Conservation (phyloP, 2,329 filamentous ascomycete genomes). For the Penicillium verrucosum region DNA sequence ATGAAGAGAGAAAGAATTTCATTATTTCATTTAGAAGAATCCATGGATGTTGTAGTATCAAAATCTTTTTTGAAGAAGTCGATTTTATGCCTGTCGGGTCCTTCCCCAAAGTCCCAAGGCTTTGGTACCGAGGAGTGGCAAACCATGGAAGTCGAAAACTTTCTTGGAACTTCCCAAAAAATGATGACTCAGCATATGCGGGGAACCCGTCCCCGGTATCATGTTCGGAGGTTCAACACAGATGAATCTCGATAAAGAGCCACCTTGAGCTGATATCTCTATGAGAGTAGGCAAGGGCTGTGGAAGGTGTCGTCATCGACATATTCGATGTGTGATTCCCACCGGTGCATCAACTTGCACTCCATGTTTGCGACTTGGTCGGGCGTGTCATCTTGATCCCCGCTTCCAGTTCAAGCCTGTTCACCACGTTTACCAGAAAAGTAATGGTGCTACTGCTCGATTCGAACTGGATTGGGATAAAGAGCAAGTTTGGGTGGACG, state of each 20-base stretch:
- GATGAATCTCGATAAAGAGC: background rate
- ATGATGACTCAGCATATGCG: slow-evolving; percentile 14
- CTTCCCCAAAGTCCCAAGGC: background rate
- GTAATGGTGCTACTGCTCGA: slow-evolving; percentile 23
- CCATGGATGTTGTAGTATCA: background rate
- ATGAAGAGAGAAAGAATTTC: background rate
- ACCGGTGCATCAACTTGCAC: slow-evolving; percentile 29
- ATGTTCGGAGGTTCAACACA: slow-evolving; percentile 1
- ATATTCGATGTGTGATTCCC: slow-evolving; percentile 34
- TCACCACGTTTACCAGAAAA: slow-evolving; percentile 35
- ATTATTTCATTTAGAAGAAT: background rate
- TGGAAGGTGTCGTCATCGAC: slow-evolving; percentile 36
- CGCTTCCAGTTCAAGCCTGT: slow-evolving; percentile 35
- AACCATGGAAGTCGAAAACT: background rate
- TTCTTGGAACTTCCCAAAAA: background rate
- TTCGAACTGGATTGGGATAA: slow-evolving; percentile 33
- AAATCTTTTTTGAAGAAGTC: too few species aligned
- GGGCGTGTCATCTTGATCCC: slow-evolving; percentile 32
- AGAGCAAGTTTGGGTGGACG: slow-evolving; percentile 33
- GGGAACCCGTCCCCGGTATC: slow-evolving; percentile 2
- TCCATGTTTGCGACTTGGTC: slow-evolving; percentile 28
- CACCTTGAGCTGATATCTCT: background rate
- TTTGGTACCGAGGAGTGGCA: background rate
- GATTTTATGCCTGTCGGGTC: background rate
- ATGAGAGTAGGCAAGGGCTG: slow-evolving; percentile 37